Evolutionary conservation across 352 stramenopile species (phyloP).

Genomic region (Blastocystis sp.): DNA sequence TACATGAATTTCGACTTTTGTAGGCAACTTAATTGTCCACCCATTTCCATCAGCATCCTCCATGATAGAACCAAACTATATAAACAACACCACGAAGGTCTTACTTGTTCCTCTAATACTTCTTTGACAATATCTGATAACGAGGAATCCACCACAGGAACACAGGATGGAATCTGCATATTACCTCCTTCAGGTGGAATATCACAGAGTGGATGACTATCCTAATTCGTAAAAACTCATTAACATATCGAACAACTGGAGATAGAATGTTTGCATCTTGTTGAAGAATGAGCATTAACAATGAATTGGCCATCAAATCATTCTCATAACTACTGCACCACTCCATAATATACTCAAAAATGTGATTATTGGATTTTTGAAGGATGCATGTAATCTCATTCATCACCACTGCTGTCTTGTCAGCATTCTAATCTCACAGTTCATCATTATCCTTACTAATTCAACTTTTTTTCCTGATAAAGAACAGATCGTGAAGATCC

Average conservation of each 20-base stretch:
- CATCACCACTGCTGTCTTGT: not conserved
- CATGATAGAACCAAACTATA: constrained; percentile 10
- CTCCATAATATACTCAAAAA: constrained; percentile 49
- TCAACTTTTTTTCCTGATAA: not conserved
- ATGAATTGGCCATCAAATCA: constrained; percentile 1
- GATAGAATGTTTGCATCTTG: constrained; percentile 49
- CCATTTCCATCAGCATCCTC: not conserved
- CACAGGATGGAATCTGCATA: not conserved
- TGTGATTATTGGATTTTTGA: not conserved
- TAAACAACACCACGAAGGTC: not conserved
- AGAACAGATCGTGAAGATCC: not conserved
- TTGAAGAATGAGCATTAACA: constrained; percentile 51
- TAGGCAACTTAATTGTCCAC: not conserved
- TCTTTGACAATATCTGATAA: not conserved
- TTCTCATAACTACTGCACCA: constrained; percentile 45
- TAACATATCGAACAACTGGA: not conserved
- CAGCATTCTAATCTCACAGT: not conserved
- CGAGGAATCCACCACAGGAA: not conserved
- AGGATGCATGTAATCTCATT: not conserved
- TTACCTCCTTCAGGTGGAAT: not conserved
- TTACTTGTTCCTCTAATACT: constrained; percentile 25
- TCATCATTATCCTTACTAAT: not conserved
- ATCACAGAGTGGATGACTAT: not conserved
- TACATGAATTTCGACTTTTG: not conserved
- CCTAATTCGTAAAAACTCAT: not conserved